Evolutionary conservation across 805 yeast genomes (phyloP), one percentile per base, ranked within the genome.

Genomic region (Lipomyces anomalus): DNA sequence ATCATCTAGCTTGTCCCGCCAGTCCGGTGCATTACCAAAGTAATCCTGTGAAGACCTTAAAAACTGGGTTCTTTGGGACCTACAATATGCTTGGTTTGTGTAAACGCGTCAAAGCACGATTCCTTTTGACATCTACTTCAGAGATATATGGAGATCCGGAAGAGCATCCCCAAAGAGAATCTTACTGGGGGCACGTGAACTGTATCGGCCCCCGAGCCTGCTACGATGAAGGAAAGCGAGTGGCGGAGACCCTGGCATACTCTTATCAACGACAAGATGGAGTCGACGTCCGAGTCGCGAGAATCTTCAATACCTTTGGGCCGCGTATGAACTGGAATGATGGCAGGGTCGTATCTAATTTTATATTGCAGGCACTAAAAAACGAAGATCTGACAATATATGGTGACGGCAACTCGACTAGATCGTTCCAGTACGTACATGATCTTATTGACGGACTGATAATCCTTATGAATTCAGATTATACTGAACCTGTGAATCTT

Each of bases 301-400:
- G 61, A 5, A 57, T 57, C 18, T 57, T 57, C 47, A 57, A 57
- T 41, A 57, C 61, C 13, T 57, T 56, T 33, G 61, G 61, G 7
- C 61, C 61, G 4, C 44, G 61, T 22, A 57, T 57, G 61, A 56
- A 53, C 33, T 57, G 61, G 61, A 57, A 57, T 38, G 61, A 57
- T 22, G 61, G 61, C 3, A 38, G 61, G 18, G 61, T 57, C 9
- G 61, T 57, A 17, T 58, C 61, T 23, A 57, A 57, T 21, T 57
- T 57, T 46, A 57, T 57, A 22, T 26, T 57, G 22, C 61, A 57
- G 43, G 61, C 61, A 17, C 47, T 57, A 16, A 52, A 53, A 35
- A 45, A 48, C 38, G 61, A 57, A 35, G 52, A 57, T 29, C 35
- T 57, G 39, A 51, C 61, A 3, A 47, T 57, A 6, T 57, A 57